These are phyloP conservation scores for Helenozyma baotianmanensis DNA, from an alignment of 805 yeast species.

Conservation along the genomic window DNA sequence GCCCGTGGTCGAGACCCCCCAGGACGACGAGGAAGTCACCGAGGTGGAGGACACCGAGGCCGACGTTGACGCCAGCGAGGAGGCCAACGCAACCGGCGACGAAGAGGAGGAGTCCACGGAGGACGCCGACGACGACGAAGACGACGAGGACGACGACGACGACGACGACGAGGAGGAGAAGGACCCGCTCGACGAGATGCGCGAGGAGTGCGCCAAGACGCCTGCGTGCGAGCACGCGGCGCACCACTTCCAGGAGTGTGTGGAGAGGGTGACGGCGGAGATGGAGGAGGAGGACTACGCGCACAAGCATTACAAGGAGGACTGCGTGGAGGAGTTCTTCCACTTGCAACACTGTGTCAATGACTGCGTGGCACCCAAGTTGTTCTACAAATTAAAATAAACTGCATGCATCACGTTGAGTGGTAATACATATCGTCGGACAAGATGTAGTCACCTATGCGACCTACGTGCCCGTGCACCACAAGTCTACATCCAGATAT, in stretches of 20 bases:
- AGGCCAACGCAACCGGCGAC: conserved; percentile 47
- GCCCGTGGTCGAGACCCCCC: conserved; percentile 4
- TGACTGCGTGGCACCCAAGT: conserved; percentile 86
- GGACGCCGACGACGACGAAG: conserved; percentile 65
- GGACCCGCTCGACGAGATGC: conserved; percentile 18
- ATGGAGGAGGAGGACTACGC: conserved; percentile 82
- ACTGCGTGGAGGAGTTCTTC: conserved; percentile 97
- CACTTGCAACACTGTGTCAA: conserved; percentile 91
- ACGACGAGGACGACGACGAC: conserved; percentile 48
- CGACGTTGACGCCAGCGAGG: conserved; percentile 29
- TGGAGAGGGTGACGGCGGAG: conserved; percentile 88
- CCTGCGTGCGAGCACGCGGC: conserved; percentile 64
- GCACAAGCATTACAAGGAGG: conserved; percentile 81
- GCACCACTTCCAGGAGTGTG: conserved; percentile 93
- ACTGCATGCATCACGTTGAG: conserved; percentile 15
- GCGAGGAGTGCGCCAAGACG: conserved; percentile 62
- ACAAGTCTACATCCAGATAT: no score
- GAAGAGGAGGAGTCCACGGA: conserved; percentile 62
- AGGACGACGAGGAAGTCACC: conserved; percentile 1
- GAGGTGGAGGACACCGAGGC: conserved; percentile 21
- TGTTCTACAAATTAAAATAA: conserved; percentile 82
- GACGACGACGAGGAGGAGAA: conserved; percentile 16
- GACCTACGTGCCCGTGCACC: no score
- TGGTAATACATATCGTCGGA: conserved; percentile 9
- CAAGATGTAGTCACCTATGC: background rate